Evolutionary conservation across 192 early-diverging fungal species (phyloP).

Genomic region (Entomortierella parvispora): DNA sequence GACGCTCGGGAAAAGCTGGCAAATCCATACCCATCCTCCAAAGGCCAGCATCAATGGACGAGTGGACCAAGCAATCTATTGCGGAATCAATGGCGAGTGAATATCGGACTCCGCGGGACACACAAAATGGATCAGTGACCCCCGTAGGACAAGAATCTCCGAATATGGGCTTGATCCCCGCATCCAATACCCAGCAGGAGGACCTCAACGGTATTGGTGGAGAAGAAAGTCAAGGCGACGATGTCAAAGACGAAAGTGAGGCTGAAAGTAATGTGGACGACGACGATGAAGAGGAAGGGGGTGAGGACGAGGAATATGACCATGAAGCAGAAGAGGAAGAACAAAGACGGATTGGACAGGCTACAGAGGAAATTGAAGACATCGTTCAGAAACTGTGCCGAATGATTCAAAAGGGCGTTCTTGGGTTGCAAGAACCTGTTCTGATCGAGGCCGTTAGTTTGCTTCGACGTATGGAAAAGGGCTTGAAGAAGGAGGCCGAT

Average conservation of each 20-base stretch:
- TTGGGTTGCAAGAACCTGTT: constrained; percentile 40
- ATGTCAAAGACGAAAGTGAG: constrained; percentile 8
- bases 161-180: no score
- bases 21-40: constrained; percentile 11
- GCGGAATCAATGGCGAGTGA: constrained; percentile 33
- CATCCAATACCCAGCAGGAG: not conserved
- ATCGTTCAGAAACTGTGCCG: constrained; percentile 44
- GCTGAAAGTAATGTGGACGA: not conserved
- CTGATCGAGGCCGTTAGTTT: constrained; percentile 33
- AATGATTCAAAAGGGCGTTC: constrained; percentile 42
- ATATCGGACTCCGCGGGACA: constrained; percentile 19
- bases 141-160: no score
- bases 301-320: constrained; percentile 19
- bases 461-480: constrained; percentile 40
- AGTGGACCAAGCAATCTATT: not conserved
- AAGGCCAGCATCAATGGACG: not conserved
- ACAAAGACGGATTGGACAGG: constrained; percentile 32
- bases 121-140: constrained; percentile 6
- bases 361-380: constrained; percentile 39
- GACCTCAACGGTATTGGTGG: not conserved
- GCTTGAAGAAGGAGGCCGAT: constrained; percentile 19
- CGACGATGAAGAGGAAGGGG: not conserved
- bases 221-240: constrained; percentile 3
- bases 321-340: constrained; percentile 40
- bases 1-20: not conserved